phyloP scores from a whole-genome alignment of 371 early-diverging fungal genomes.

The Mucor sp. region DNA sequence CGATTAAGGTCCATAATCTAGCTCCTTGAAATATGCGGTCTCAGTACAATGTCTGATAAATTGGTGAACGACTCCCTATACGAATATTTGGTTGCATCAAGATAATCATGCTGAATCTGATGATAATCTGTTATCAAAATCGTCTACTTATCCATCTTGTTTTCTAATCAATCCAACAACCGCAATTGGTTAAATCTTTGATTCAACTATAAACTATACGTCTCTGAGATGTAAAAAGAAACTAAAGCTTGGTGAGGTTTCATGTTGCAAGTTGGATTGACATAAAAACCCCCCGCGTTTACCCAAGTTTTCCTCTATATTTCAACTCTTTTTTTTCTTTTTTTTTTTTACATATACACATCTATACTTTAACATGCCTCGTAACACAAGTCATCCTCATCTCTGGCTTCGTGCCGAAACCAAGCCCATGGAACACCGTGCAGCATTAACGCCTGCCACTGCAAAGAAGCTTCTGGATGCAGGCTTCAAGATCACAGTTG shows the following conservation, averaged over 20 bases:
- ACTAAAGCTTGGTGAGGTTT: background rate
- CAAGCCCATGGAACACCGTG: conserved; percentile 95
- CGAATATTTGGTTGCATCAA: too few species aligned
- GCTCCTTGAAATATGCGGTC: too few species aligned
- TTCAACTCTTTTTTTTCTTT: background rate
- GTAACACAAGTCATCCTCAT: conserved; percentile 49
- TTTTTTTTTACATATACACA: background rate
- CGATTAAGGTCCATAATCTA: too few species aligned
- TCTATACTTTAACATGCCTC: background rate
- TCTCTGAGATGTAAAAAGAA: background rate
- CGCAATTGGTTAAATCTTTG: background rate
- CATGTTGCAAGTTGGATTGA: background rate
- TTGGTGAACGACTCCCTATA: too few species aligned
- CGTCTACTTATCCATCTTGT: background rate
- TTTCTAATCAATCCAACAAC: background rate
- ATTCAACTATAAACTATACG: background rate
- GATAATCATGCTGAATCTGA: too few species aligned
- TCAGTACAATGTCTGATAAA: too few species aligned
- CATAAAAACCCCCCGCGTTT: background rate
- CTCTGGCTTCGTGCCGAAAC: conserved; percentile 97
- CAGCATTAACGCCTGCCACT: conserved; percentile 88
- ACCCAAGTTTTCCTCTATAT: background rate
- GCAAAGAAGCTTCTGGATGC: conserved; percentile 77
- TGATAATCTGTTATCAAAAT: background rate
- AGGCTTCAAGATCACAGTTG: conserved; percentile 91